A percentile compares a stretch with the other conserved stretches of the same genome.
phyloP scores from a whole-genome alignment of 2,329 filamentous ascomycete species.

The Gaeumannomyces sp. region DNA sequence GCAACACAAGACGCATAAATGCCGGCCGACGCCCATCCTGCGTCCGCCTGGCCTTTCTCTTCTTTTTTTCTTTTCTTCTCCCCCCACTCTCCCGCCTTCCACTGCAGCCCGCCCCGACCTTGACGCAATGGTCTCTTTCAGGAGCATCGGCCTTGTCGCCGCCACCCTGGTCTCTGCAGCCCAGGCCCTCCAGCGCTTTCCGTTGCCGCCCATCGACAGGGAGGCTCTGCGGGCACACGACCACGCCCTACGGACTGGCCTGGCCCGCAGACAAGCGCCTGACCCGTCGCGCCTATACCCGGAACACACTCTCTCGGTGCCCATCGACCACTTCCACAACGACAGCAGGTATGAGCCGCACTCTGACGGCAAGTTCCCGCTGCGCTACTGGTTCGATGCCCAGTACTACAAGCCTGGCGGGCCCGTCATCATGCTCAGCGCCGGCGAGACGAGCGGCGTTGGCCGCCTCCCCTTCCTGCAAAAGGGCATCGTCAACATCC shows the following conservation, averaged over 20 bases:
- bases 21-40: too few species aligned
- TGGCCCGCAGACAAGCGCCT: background rate
- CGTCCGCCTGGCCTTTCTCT: too few species aligned
- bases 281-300: constrained; percentile 24
- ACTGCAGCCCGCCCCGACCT: too few species aligned
- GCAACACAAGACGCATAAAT: too few species aligned
- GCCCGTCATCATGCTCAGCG: constrained; percentile 70
- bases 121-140: too few species aligned
- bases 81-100: too few species aligned
- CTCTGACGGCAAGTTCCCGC: constrained; percentile 56
- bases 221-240: background rate
- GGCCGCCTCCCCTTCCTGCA: constrained; percentile 64
- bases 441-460: constrained; percentile 62
- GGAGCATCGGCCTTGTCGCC: too few species aligned
- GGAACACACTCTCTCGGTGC: constrained; percentile 37
- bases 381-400: constrained; percentile 81
- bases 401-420: constrained; percentile 70
- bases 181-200: constrained; percentile 3
- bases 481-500: constrained; percentile 68
- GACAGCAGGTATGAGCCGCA: constrained; percentile 74
- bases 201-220: background rate
- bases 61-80: too few species aligned
- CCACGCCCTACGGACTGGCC: too few species aligned
- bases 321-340: constrained; percentile 79
- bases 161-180: background rate